A percentile compares a stretch with the other conserved stretches of the same genome.
These are phyloP conservation scores for Alectoria sarmentosa DNA, from an alignment of 495 filamentous ascomycete species.

Conservation along the genomic window DNA sequence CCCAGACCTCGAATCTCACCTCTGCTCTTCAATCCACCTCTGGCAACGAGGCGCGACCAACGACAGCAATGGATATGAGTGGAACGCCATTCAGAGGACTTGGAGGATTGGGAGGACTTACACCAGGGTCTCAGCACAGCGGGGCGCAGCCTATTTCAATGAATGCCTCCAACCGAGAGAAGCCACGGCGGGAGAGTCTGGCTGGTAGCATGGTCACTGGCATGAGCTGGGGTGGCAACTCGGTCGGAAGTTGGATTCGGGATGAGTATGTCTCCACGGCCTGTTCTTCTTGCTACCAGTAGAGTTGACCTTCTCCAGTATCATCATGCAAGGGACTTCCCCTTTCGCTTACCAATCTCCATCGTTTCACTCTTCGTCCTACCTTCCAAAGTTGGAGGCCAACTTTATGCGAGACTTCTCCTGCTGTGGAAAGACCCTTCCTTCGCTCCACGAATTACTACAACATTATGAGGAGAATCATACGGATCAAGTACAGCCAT, in stretches of 20 bases:
- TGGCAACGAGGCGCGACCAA: slow-evolving; percentile 31
- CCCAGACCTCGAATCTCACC: slow-evolving; percentile 55
- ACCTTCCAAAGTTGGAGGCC: slow-evolving; percentile 94
- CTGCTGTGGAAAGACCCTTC: slow-evolving; percentile 81
- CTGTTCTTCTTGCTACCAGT: slow-evolving; percentile 7
- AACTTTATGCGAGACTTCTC: slow-evolving; percentile 94
- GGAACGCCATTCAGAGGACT: slow-evolving; percentile 15
- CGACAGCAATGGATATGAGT: slow-evolving; percentile 26
- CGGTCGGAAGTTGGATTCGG: slow-evolving; percentile 91
- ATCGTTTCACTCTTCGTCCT: slow-evolving; percentile 94
- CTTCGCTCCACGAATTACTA: slow-evolving; percentile 86
- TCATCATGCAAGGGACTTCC: slow-evolving; percentile 94
- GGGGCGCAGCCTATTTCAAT: slow-evolving; percentile 84
- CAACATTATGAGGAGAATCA: slow-evolving; percentile 96
- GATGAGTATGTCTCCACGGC: slow-evolving; percentile 80
- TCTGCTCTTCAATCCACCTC: slow-evolving; percentile 50
- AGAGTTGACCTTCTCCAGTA: slow-evolving; percentile 48
- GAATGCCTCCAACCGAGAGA: slow-evolving; percentile 65
- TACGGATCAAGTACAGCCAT: slow-evolving; percentile 51
- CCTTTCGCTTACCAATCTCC: slow-evolving; percentile 86
- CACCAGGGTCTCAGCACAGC: slow-evolving; percentile 45
- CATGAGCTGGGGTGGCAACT: slow-evolving; percentile 97
- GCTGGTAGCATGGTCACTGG: slow-evolving; percentile 83
- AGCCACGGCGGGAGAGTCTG: slow-evolving; percentile 72
- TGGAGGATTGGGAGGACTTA: slow-evolving; percentile 29